phyloP scores from a whole-genome alignment of 495 filamentous ascomycete species.

The Aspergillus nidulans region DNA sequence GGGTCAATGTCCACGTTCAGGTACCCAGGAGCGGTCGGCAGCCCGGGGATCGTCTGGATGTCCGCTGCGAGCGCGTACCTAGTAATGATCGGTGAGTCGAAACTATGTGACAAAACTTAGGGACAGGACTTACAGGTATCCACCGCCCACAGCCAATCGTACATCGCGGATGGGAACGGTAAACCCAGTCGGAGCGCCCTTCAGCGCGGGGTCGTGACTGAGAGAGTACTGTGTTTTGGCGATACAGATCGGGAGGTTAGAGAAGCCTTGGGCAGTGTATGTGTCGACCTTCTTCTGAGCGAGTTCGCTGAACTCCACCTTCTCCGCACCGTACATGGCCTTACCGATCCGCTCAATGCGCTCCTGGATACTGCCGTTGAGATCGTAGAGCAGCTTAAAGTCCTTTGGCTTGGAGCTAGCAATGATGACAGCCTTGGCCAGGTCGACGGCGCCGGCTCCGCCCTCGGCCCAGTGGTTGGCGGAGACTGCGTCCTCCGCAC shows the following conservation, averaged over 20 bases:
- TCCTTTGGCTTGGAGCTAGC: slow-evolving; percentile 81
- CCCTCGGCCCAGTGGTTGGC: slow-evolving; percentile 98
- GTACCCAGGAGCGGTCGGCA: slow-evolving; percentile 94
- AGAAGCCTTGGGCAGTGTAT: slow-evolving; percentile 88
- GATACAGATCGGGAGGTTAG: slow-evolving; percentile 89
- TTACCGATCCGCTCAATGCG: slow-evolving; percentile 89
- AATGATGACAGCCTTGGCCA: slow-evolving; percentile 81
- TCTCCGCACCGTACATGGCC: slow-evolving; percentile 88
- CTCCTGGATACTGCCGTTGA: slow-evolving; percentile 76
- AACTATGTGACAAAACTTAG: slow-evolving; percentile 3
- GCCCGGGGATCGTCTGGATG: slow-evolving; percentile 95
- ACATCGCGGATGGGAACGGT: slow-evolving; percentile 95
- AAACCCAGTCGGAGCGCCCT: slow-evolving; percentile 95
- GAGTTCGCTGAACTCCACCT: slow-evolving; percentile 88
- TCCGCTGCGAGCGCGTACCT: slow-evolving; percentile 93
- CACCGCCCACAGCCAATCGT: slow-evolving; percentile 86
- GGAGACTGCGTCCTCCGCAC: slow-evolving; percentile 87
- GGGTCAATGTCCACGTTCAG: slow-evolving; percentile 91
- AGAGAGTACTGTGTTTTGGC: slow-evolving; percentile 98
- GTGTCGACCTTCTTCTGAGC: slow-evolving; percentile 94
- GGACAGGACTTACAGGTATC: slow-evolving; percentile 66
- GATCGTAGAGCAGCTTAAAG: slow-evolving; percentile 81
- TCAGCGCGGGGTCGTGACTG: slow-evolving; percentile 87
- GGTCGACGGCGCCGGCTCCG: slow-evolving; percentile 82
- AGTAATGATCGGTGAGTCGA: slow-evolving; percentile 10